Percentiles rank a stretch among this genome's conserved stretches.
These are phyloP conservation scores for Backusella tuberculispora DNA, from an alignment of 192 early-diverging fungal genomes.

Conservation along the genomic window DNA sequence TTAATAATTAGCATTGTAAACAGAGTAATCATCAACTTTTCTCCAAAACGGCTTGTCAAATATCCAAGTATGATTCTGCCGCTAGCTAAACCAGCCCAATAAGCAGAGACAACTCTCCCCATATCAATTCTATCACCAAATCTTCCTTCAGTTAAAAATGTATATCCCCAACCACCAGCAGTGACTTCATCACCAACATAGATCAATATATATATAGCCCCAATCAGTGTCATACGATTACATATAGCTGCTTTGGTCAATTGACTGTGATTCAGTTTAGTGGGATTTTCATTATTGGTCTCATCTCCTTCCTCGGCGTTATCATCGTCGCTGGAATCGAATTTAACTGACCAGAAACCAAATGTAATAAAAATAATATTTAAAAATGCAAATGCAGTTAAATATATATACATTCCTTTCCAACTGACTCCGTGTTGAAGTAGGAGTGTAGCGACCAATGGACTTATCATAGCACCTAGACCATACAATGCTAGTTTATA, in stretches of 20 bases:
- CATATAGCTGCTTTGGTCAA: constrained; percentile 15
- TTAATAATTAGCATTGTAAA: constrained; percentile 16
- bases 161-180: constrained; percentile 35
- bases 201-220: constrained; percentile 33
- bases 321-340: constrained; percentile 1
- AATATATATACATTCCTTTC: constrained; percentile 31
- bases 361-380: constrained; percentile 27
- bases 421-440: constrained; percentile 26
- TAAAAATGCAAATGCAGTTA: constrained; percentile 23
- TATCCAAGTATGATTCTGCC: constrained; percentile 37
- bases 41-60: constrained; percentile 30
- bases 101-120: constrained; percentile 29
- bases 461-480: constrained; percentile 40
- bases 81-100: constrained; percentile 33
- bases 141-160: constrained; percentile 31
- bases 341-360: constrained; percentile 12
- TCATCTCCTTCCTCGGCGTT: neutral
- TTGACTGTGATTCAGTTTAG: constrained; percentile 16
- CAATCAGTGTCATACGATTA: constrained; percentile 31
- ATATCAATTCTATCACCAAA: constrained; percentile 27
- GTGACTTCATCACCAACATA: constrained; percentile 40
- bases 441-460: constrained; percentile 32
- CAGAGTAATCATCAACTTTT: constrained; percentile 34
- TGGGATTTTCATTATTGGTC: neutral
- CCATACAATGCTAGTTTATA: constrained; percentile 37